Conservation (phyloP, 1,139 yeast species). For the Protomyces pachydermus region DNA sequence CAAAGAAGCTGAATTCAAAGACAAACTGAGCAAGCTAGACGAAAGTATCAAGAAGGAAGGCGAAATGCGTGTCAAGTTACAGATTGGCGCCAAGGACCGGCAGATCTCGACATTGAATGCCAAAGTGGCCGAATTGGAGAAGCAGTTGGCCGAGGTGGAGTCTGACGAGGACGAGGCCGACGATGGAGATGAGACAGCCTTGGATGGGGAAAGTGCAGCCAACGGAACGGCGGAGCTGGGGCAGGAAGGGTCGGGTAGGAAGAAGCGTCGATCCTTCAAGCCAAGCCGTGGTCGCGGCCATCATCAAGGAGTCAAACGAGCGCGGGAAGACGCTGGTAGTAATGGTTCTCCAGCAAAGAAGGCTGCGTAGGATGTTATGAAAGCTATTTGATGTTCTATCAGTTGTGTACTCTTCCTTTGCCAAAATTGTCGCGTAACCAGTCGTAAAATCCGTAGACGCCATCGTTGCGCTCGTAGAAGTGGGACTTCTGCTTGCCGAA, state of each 20-base stretch:
- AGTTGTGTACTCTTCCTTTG: not conserved
- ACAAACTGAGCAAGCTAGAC: constrained; percentile 42
- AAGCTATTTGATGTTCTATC: not conserved
- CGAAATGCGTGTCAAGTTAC: constrained; percentile 34
- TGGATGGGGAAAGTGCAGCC: not conserved
- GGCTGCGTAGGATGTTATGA: not conserved
- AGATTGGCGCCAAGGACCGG: constrained; percentile 33
- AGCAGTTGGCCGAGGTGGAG: not conserved
- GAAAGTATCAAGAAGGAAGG: constrained; percentile 37
- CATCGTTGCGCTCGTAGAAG: constrained; percentile 19
- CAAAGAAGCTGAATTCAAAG: constrained; percentile 40
- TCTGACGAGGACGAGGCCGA: constrained; percentile 2
- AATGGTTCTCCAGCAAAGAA: constrained; percentile 21
- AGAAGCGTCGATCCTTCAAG: constrained; percentile 2
- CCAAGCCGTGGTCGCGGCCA: constrained; percentile 11
- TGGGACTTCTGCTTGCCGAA: constrained; percentile 14
- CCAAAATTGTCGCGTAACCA: constrained; percentile 21
- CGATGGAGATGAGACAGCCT: not conserved
- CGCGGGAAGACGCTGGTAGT: constrained; percentile 6
- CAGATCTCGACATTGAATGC: constrained; percentile 36
- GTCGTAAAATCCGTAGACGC: constrained; percentile 13
- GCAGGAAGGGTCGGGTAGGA: constrained; percentile 1
- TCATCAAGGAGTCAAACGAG: constrained; percentile 10
- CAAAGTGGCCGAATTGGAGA: constrained; percentile 31
- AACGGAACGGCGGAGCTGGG: not conserved